Conservation (phyloP, 176 grass and related monocot genomes). For the Pontederia paniculata region DNA sequence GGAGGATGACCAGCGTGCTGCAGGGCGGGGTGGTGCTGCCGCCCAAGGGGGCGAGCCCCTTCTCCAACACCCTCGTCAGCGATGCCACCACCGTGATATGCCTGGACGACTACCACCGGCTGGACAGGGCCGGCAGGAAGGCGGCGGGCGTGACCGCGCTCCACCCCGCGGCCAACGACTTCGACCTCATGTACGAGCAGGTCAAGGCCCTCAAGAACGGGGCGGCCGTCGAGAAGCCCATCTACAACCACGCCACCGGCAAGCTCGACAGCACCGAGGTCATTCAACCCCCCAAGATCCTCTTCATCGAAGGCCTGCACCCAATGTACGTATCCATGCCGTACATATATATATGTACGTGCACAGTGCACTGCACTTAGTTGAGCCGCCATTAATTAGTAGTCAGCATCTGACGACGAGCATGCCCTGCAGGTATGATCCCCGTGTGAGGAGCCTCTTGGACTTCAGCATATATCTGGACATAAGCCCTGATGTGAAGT, state of each 20-base stretch:
- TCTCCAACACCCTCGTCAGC: conserved; percentile 87
- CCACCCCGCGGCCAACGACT: conserved; percentile 77
- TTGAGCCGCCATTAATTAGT: neutral
- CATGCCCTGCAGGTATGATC: conserved; percentile 48
- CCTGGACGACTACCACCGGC: conserved; percentile 84
- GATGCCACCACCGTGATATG: conserved; percentile 85
- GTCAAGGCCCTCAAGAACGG: conserved; percentile 87
- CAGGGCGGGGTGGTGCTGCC: conserved; percentile 60
- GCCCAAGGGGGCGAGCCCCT: conserved; percentile 69
- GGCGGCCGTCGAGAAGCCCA: conserved; percentile 58
- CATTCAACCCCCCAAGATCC: conserved; percentile 77
- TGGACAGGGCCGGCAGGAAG: conserved; percentile 83
- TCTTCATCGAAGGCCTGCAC: conserved; percentile 83
- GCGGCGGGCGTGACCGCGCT: conserved; percentile 69
- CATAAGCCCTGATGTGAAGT: conserved; percentile 76
- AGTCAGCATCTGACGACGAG: neutral
- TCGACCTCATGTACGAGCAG: conserved; percentile 93
- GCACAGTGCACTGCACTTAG: neutral
- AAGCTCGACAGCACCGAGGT: conserved; percentile 64
- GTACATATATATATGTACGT: neutral
- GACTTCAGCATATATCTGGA: conserved; percentile 96
- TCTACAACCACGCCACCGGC: conserved; percentile 83
- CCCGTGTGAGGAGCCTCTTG: conserved; percentile 72
- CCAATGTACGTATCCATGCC: conserved; percentile 56
- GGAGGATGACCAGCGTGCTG: conserved; percentile 82